Conservation (phyloP, 139 green algal species). For the Tetraselmis chui region DNA sequence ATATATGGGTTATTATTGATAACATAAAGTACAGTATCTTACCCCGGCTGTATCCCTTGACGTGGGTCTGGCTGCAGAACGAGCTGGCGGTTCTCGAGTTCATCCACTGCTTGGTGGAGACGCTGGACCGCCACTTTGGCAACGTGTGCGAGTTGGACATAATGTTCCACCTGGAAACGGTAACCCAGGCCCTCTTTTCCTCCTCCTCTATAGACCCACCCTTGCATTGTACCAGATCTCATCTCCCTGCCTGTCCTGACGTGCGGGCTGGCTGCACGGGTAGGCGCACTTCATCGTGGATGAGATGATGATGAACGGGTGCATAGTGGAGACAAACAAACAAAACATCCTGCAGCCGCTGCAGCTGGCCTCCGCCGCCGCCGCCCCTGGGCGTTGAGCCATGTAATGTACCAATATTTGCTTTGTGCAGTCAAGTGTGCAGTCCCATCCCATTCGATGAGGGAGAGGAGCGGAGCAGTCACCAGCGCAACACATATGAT, state of each 20-base stretch:
- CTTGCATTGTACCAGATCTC: no score
- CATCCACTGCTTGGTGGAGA: conserved; percentile 88
- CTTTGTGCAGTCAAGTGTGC: no score
- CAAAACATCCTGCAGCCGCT: conserved; percentile 76
- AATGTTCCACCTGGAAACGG: conserved; percentile 93
- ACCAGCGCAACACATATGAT: no score
- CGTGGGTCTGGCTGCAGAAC: conserved; percentile 84
- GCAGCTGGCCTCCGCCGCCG: conserved; percentile 37
- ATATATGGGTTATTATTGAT: no score
- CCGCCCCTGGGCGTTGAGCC: no score
- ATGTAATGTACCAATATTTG: no score
- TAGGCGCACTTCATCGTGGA: conserved; percentile 94
- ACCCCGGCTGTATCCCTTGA: no score
- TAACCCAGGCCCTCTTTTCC: conserved; percentile 18
- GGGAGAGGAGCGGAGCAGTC: no score
- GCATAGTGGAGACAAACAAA: conserved; percentile 94
- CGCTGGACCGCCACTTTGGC: conserved; percentile 75
- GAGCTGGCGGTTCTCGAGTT: conserved; percentile 94
- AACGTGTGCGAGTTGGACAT: conserved; percentile 94
- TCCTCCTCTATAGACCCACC: no score
- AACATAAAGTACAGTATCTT: no score
- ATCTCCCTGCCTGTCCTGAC: not conserved
- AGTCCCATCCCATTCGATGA: no score
- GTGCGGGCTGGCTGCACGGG: no score
- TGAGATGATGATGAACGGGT: conserved; percentile 87